Evolutionary conservation across 2,329 filamentous ascomycete species (phyloP).

Genomic region (Botrytis paeoniae): DNA sequence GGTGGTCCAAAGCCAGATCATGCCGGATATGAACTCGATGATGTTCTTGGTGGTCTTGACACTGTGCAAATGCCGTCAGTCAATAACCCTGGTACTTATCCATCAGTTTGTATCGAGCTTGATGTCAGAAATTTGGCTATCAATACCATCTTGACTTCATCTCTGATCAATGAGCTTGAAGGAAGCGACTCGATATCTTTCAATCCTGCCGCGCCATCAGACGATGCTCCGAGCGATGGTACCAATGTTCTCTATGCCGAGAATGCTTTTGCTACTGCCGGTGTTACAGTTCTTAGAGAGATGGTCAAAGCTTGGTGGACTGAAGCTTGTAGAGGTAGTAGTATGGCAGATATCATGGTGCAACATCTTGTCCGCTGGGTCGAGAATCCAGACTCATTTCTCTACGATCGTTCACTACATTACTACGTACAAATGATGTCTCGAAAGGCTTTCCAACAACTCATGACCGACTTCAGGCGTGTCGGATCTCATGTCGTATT

Average conservation of each 20-base stretch:
- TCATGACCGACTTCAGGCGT: conserved; percentile 94
- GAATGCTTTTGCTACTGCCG: conserved; percentile 88
- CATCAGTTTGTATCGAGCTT: conserved; percentile 93
- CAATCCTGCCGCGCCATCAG: conserved; percentile 66
- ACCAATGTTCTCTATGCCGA: conserved; percentile 75
- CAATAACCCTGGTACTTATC: conserved; percentile 91
- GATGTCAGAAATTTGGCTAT: conserved; percentile 93
- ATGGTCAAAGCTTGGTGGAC: conserved; percentile 99
- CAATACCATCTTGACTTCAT: conserved; percentile 95
- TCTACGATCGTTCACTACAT: conserved; percentile 91
- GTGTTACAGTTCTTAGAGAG: conserved; percentile 85
- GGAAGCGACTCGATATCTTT: conserved; percentile 83
- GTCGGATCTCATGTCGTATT: conserved; percentile 97
- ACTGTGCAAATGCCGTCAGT: conserved; percentile 87
- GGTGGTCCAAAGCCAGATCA: conserved; percentile 83
- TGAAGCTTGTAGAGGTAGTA: conserved; percentile 84
- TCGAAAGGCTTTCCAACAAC: conserved; percentile 90
- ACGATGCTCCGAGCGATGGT: conserved; percentile 59
- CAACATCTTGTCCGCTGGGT: conserved; percentile 98
- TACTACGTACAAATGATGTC: conserved; percentile 99
- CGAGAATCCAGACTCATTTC: conserved; percentile 85
- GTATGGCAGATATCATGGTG: conserved; percentile 96
- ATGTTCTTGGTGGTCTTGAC: conserved; percentile 78
- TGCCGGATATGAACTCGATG: conserved; percentile 91
- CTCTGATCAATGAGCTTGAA: conserved; percentile 93